phyloP scores from a whole-genome alignment of 148 eudicot species.

The Limonium bicolor region DNA sequence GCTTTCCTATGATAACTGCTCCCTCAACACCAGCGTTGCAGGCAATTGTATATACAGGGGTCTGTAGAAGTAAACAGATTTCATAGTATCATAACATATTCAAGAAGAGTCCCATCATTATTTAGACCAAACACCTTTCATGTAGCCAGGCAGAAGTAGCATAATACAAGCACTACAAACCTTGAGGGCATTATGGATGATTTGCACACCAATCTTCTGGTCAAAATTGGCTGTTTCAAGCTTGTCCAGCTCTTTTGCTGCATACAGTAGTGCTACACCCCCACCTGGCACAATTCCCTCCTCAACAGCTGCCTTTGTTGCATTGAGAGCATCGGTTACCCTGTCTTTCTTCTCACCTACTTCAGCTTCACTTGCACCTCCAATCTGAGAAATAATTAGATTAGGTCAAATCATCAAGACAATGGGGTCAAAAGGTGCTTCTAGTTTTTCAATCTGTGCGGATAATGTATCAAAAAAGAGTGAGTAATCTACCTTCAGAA shows the following conservation, averaged over 20 bases:
- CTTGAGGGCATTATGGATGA: conserved; percentile 58
- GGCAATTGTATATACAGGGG: conserved; percentile 76
- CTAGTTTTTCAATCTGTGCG: no score
- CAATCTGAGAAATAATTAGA: conserved; percentile 46
- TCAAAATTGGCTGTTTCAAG: conserved; percentile 39
- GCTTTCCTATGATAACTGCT: conserved; percentile 79
- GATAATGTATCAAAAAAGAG: no score
- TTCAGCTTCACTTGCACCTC: conserved; percentile 98
- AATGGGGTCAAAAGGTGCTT: no score
- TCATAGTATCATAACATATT: neutral
- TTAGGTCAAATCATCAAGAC: no score
- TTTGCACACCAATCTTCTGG: conserved; percentile 62
- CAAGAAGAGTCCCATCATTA: neutral
- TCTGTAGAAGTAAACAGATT: conserved; percentile 22
- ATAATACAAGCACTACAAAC: conserved; percentile 9
- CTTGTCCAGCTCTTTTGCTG: conserved; percentile 38
- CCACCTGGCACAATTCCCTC: conserved; percentile 94
- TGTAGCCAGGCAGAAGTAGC: neutral
- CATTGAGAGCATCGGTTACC: conserved; percentile 90
- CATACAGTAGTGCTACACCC: conserved; percentile 60
- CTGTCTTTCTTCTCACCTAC: conserved; percentile 97
- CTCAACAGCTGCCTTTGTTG: conserved; percentile 95
- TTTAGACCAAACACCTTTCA: neutral
- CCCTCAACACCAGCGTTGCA: conserved; percentile 91
- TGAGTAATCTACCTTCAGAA: conserved; percentile 59